Conservation (phyloP, 495 filamentous ascomycete genomes). For the Delitschia confertaspora region DNA sequence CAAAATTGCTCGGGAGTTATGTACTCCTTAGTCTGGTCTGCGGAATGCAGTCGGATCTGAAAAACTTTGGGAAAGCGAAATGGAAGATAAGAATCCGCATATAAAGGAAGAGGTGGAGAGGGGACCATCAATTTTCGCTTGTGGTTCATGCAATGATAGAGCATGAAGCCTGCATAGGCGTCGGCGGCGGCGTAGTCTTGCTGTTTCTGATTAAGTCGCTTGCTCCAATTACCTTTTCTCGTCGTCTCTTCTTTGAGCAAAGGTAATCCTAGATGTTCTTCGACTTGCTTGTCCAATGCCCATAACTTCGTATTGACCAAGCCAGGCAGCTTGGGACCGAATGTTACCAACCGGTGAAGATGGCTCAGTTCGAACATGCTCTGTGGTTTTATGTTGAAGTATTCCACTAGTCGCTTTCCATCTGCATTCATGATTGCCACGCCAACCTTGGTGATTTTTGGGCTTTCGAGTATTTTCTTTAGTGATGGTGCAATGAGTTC, state of each 20-base stretch:
- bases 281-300: constrained; percentile 55
- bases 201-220: constrained; percentile 52
- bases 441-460: constrained; percentile 64
- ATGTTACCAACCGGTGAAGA: constrained; percentile 64
- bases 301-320: constrained; percentile 59
- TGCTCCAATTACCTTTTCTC: constrained; percentile 63
- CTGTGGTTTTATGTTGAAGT: constrained; percentile 50
- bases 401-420: constrained; percentile 58
- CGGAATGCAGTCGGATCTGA: no score
- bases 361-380: constrained; percentile 75
- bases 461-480: constrained; percentile 59
- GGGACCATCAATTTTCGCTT: constrained; percentile 57
- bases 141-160: constrained; percentile 60
- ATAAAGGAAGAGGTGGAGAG: constrained; percentile 56
- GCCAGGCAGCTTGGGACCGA: constrained; percentile 40
- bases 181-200: constrained; percentile 76
- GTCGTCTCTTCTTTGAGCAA: constrained; percentile 62
- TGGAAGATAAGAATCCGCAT: constrained; percentile 56
- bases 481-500: constrained; percentile 62
- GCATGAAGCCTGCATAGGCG: constrained; percentile 67
- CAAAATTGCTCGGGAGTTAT: no score
- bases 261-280: constrained; percentile 66
- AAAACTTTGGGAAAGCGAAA: constrained; percentile 42
- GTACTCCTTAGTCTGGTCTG: no score
- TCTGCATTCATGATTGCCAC: constrained; percentile 61